A percentile compares a stretch with the other conserved stretches of the same genome.
These are phyloP conservation scores for Pseudogymnoascus destructans DNA, from an alignment of 2,329 filamentous ascomycete genomes.

Conservation along the genomic window DNA sequence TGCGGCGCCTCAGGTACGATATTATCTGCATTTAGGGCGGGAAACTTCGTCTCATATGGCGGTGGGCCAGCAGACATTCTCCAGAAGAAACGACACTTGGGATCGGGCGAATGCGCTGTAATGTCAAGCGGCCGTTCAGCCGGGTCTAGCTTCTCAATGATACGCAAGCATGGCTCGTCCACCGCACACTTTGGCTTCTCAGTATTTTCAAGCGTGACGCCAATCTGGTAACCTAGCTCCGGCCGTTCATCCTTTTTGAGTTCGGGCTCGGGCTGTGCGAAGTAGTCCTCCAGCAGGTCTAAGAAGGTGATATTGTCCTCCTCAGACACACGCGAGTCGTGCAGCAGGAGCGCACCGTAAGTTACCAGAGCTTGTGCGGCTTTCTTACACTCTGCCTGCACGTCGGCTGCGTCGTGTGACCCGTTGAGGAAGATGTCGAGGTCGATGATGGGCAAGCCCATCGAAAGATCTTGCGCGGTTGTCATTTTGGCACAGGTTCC, in stretches of 20 bases:
- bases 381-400: slow-evolving; percentile 38
- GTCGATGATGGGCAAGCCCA: slow-evolving; percentile 48
- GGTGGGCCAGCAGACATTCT: slow-evolving; percentile 38
- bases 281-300: slow-evolving; percentile 52
- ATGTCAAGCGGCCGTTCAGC: slow-evolving; percentile 46
- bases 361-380: slow-evolving; percentile 44
- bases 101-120: slow-evolving; percentile 41
- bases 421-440: slow-evolving; percentile 42
- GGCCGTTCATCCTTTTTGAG: slow-evolving; percentile 42
- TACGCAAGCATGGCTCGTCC: slow-evolving; percentile 44
- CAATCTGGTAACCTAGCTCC: slow-evolving; percentile 46
- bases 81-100: slow-evolving; percentile 53
- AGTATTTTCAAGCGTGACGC: slow-evolving; percentile 49
- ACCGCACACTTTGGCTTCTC: slow-evolving; percentile 52
- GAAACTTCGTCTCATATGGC: slow-evolving; percentile 42
- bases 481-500: background rate
- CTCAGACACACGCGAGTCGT: slow-evolving; percentile 45
- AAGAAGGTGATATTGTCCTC: slow-evolving; percentile 43
- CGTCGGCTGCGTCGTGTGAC: slow-evolving; percentile 31
- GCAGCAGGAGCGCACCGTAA: slow-evolving; percentile 46
- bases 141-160: slow-evolving; percentile 41
- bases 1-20: slow-evolving; percentile 37
- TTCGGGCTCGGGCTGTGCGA: slow-evolving; percentile 38
- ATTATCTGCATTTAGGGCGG: slow-evolving; percentile 41
- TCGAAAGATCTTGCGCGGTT: slow-evolving; percentile 26